These are phyloP conservation scores for Euryodendron excelsum DNA, from an alignment of 148 eudicot genomes.

Conservation along the genomic window DNA sequence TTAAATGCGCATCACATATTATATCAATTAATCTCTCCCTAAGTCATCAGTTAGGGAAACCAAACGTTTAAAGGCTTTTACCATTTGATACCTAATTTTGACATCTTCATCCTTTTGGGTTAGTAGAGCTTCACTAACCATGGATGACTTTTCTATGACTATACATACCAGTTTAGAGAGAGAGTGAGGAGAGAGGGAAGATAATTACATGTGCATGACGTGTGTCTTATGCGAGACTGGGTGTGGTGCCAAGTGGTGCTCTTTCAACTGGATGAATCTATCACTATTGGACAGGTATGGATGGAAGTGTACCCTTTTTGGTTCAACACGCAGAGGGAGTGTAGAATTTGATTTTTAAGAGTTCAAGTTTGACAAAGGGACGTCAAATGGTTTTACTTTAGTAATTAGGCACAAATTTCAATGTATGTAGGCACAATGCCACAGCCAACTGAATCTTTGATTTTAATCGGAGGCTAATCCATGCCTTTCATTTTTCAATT, in stretches of 20 bases:
- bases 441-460: too few species aligned
- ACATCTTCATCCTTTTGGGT: slow-evolving; percentile 8
- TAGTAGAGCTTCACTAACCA: slow-evolving; percentile 14
- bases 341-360: not conserved
- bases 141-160: slow-evolving; percentile 1
- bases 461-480: too few species aligned
- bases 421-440: too few species aligned
- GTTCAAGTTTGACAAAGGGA: too few species aligned
- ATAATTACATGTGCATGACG: not conserved
- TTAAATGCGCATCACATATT: too few species aligned
- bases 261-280: not conserved
- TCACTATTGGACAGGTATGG: not conserved
- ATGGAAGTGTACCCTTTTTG: not conserved
- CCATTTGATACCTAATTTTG: slow-evolving; percentile 5
- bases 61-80: too few species aligned
- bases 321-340: not conserved
- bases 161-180: not conserved
- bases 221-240: not conserved
- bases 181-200: not conserved
- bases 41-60: too few species aligned
- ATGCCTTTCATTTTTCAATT: too few species aligned
- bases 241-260: not conserved
- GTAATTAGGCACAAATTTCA: too few species aligned
- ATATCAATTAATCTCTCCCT: too few species aligned
- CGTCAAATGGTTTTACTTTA: slow-evolving; percentile 10